These are phyloP conservation scores for Talaromyces amestolkiae DNA, from an alignment of 2,329 filamentous ascomycete genomes.

Conservation along the genomic window DNA sequence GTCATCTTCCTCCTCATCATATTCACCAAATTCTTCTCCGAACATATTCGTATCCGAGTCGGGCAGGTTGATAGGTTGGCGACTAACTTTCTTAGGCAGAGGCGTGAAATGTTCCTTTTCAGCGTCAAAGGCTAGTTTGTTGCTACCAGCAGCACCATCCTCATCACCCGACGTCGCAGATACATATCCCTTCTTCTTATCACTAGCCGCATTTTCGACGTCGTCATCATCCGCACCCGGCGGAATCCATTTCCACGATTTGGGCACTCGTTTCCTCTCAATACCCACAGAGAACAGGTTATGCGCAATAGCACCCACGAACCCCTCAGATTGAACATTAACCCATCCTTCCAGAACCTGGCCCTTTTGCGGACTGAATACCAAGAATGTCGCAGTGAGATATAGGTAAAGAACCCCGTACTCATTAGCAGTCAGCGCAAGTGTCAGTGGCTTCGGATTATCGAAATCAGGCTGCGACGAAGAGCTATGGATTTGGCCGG, in stretches of 20 bases:
- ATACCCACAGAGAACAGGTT: conserved; percentile 91
- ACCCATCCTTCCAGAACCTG: conserved; percentile 75
- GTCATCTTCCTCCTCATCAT: conserved; percentile 43
- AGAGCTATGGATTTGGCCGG: conserved; percentile 27
- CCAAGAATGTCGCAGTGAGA: conserved; percentile 80
- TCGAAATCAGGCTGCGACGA: conserved; percentile 9
- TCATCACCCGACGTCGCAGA: conserved; percentile 21
- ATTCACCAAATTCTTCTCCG: conserved; percentile 10
- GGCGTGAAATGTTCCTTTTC: conserved; percentile 43
- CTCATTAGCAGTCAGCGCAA: conserved; percentile 63
- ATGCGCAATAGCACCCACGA: conserved; percentile 84
- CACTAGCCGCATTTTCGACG: conserved; percentile 14
- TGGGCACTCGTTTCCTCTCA: conserved; percentile 70
- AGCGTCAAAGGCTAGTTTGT: conserved; percentile 31
- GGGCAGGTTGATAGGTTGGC: conserved; percentile 34
- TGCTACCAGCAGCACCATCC: conserved; percentile 26
- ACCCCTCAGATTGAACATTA: conserved; percentile 82
- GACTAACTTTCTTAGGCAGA: conserved; percentile 33
- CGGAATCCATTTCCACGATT: conserved; percentile 75
- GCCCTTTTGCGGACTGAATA: conserved; percentile 74
- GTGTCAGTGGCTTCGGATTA: conserved; percentile 40
- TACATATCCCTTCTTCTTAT: conserved; percentile 20
- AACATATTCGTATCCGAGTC: conserved; percentile 25
- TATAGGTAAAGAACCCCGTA: conserved; percentile 84
- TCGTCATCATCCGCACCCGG: conserved; percentile 43